A percentile compares a stretch with the other conserved stretches of the same genome.
Conservation (phyloP, 345 rosid species). For the Ceriops zippeliana region DNA sequence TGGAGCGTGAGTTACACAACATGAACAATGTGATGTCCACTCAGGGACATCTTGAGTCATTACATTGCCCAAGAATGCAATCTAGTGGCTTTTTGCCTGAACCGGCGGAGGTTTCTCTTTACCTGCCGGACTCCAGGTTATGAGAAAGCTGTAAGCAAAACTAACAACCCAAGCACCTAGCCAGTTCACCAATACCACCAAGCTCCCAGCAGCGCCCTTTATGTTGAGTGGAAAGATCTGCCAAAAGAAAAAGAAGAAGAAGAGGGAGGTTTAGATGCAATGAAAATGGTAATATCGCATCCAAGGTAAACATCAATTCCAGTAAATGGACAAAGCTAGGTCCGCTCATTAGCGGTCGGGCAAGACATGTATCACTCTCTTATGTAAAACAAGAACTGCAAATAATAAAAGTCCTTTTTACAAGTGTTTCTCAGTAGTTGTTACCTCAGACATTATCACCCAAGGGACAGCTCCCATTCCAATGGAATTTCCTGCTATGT, state of each 20-base stretch:
- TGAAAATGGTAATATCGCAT: too few species aligned
- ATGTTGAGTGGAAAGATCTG: constrained; percentile 89
- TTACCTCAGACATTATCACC: constrained; percentile 98
- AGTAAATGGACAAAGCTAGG: too few species aligned
- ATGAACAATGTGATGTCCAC: too few species aligned
- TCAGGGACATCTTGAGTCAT: neutral
- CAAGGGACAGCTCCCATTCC: constrained; percentile 97
- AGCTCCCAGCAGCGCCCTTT: constrained; percentile 88
- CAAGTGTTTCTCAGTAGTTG: too few species aligned
- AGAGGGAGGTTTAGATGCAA: too few species aligned
- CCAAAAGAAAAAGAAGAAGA: neutral
- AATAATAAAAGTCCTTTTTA: too few species aligned
- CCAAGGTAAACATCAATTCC: too few species aligned
- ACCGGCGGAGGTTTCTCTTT: neutral
- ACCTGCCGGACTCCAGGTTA: constrained; percentile 84
- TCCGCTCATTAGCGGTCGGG: too few species aligned
- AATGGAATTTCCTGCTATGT: constrained; percentile 60
- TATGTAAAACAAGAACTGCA: too few species aligned
- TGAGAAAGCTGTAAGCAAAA: constrained; percentile 78
- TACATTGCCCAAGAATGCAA: neutral
- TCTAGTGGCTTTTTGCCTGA: neutral
- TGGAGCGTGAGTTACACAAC: too few species aligned
- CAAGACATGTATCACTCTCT: too few species aligned
- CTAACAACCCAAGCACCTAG: constrained; percentile 86
- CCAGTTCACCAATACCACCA: constrained; percentile 92